Conservation (phyloP, 345 rosid genomes). For the Psidium guajava region DNA sequence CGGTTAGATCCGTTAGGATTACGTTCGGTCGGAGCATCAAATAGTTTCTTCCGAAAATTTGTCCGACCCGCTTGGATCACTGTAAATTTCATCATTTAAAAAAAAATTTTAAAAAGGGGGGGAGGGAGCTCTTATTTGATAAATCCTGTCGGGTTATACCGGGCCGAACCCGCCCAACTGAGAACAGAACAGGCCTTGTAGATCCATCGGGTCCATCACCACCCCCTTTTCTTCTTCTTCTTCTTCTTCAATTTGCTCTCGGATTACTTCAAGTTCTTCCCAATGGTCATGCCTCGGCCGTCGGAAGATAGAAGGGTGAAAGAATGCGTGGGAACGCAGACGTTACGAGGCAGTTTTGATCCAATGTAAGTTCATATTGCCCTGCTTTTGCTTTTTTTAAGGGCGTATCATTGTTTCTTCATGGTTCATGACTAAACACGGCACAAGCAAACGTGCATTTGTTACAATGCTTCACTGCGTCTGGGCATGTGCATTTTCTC, state of each 20-base stretch:
- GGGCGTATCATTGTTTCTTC: neutral
- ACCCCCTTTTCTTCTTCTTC: neutral
- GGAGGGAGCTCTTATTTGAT: neutral
- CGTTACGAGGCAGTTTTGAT: neutral
- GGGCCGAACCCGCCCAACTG: neutral
- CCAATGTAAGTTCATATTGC: neutral
- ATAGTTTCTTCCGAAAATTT: neutral
- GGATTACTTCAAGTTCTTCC: neutral
- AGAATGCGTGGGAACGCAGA: neutral
- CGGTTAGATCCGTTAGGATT: neutral
- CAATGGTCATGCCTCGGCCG: neutral
- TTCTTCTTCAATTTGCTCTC: neutral
- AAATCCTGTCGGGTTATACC: neutral
- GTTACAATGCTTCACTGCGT: neutral
- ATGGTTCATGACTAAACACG: neutral
- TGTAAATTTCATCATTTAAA: neutral
- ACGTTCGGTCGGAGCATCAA: neutral
- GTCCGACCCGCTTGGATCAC: neutral
- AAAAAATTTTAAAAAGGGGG: no score
- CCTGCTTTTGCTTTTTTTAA: neutral
- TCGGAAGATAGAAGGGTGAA: neutral
- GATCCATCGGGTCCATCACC: neutral
- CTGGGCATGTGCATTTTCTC: neutral
- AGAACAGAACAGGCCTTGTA: neutral
- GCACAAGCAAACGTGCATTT: neutral